Evolutionary conservation across 345 rosid genomes (phyloP).

Genomic region (Heritiera fomes): DNA sequence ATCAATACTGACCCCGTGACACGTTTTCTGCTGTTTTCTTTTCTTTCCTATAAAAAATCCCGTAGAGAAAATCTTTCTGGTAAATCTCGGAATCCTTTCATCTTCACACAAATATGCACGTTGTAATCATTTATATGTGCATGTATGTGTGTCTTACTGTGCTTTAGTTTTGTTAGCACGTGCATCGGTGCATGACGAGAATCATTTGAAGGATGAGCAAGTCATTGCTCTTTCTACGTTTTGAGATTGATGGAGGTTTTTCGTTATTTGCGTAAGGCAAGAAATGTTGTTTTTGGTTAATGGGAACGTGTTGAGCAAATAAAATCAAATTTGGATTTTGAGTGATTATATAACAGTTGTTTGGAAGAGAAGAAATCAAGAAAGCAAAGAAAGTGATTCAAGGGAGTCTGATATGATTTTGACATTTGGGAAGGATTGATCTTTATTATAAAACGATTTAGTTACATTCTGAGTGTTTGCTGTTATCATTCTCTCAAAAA

Average conservation of each 20-base stretch:
- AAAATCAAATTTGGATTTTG: neutral
- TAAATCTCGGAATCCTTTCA: neutral
- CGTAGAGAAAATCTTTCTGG: neutral
- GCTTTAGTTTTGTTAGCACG: neutral
- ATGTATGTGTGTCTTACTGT: neutral
- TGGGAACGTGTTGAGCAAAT: neutral
- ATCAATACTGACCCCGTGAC: neutral
- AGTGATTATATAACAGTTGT: neutral
- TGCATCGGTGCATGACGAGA: neutral
- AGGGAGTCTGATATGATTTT: neutral
- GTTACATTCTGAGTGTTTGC: too few relatives aligned
- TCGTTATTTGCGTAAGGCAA: neutral
- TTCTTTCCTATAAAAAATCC: neutral
- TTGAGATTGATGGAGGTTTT: neutral
- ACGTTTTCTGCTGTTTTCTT: neutral
- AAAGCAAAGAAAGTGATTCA: neutral
- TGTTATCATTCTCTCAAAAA: too few relatives aligned
- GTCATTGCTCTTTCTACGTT: neutral
- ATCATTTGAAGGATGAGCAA: too few relatives aligned
- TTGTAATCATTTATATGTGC: neutral
- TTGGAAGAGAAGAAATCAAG: neutral
- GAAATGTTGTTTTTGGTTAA: neutral
- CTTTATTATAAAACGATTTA: too few relatives aligned
- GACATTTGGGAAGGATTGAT: too few relatives aligned
- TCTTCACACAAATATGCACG: neutral